Evolutionary conservation across 2,329 filamentous ascomycete genomes (phyloP).

Genomic region (Nemania abortiva): DNA sequence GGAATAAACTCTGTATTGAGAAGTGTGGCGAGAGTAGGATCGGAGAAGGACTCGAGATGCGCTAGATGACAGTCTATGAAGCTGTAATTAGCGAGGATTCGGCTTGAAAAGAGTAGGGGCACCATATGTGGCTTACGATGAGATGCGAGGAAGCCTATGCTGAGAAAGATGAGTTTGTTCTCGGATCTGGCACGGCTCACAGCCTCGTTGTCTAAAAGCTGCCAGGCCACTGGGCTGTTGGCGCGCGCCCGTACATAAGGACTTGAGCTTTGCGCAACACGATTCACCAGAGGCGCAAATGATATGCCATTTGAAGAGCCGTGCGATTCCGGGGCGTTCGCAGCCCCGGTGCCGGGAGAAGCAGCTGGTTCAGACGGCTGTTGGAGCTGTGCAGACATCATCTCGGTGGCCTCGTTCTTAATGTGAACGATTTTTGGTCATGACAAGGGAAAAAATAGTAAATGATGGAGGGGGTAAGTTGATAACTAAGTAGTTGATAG

Average conservation of each 20-base stretch:
- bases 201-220: slow-evolving; percentile 83
- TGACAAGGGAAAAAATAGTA: slow-evolving; percentile 19
- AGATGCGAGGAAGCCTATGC: slow-evolving; percentile 94
- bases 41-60: slow-evolving; percentile 90
- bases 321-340: slow-evolving; percentile 7
- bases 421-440: slow-evolving; percentile 14
- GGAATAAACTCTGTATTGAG: slow-evolving; percentile 91
- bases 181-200: slow-evolving; percentile 81
- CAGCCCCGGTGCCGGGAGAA: neutral
- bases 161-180: slow-evolving; percentile 91
- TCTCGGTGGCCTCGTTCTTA: slow-evolving; percentile 26
- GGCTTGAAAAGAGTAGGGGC: neutral
- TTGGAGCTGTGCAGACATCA: slow-evolving; percentile 43
- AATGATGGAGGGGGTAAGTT: too few species aligned
- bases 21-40: slow-evolving; percentile 81
- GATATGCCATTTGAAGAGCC: slow-evolving; percentile 18
- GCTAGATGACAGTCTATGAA: slow-evolving; percentile 84
- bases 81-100: slow-evolving; percentile 29
- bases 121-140: slow-evolving; percentile 76
- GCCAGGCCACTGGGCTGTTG: slow-evolving; percentile 90
- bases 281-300: slow-evolving; percentile 52
- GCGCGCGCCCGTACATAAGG: slow-evolving; percentile 77
- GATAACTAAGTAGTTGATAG: neutral
- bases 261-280: slow-evolving; percentile 58
- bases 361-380: slow-evolving; percentile 28